These are phyloP conservation scores for Septoria petroselini DNA, from an alignment of 2,329 filamentous ascomycete genomes.

Conservation along the genomic window DNA sequence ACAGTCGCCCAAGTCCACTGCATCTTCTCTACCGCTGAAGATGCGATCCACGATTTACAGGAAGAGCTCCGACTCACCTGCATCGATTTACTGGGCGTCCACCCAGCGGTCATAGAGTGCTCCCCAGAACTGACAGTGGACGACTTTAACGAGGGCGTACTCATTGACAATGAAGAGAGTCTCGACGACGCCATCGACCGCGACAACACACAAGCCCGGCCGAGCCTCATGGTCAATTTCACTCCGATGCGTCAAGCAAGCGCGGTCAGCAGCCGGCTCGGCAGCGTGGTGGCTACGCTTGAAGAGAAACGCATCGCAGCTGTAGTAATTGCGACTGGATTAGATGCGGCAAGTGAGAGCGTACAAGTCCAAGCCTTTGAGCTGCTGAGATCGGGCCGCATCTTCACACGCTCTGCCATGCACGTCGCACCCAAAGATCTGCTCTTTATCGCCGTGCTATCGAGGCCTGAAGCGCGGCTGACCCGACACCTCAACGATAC, in stretches of 20 bases:
- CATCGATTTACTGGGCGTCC: constrained; percentile 68
- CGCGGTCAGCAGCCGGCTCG: constrained; percentile 23
- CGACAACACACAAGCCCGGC: constrained; percentile 9
- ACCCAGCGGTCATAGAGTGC: constrained; percentile 69
- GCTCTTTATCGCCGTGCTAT: constrained; percentile 69
- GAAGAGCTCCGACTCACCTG: constrained; percentile 59
- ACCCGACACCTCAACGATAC: constrained; percentile 64
- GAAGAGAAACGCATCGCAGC: constrained; percentile 66
- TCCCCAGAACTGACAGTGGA: constrained; percentile 71
- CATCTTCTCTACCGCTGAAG: constrained; percentile 70
- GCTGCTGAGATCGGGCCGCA: constrained; percentile 74
- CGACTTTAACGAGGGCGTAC: constrained; percentile 71
- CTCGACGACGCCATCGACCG: constrained; percentile 16
- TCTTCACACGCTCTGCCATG: constrained; percentile 71
- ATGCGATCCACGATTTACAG: constrained; percentile 32
- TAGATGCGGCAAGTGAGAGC: constrained; percentile 68
- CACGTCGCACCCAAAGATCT: constrained; percentile 74
- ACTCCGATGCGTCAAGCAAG: constrained; percentile 15
- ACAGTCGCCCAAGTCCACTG: constrained; percentile 82
- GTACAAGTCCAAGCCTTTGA: constrained; percentile 79
- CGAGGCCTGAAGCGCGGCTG: constrained; percentile 38
- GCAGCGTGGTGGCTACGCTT: constrained; percentile 31
- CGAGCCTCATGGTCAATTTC: constrained; percentile 19
- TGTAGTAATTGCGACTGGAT: constrained; percentile 75
- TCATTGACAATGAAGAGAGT: constrained; percentile 43